A percentile compares a stretch with the other conserved stretches of the same genome.
These are phyloP conservation scores for Fusarium multiceps DNA, from an alignment of 2,329 filamentous ascomycete genomes.

Conservation along the genomic window DNA sequence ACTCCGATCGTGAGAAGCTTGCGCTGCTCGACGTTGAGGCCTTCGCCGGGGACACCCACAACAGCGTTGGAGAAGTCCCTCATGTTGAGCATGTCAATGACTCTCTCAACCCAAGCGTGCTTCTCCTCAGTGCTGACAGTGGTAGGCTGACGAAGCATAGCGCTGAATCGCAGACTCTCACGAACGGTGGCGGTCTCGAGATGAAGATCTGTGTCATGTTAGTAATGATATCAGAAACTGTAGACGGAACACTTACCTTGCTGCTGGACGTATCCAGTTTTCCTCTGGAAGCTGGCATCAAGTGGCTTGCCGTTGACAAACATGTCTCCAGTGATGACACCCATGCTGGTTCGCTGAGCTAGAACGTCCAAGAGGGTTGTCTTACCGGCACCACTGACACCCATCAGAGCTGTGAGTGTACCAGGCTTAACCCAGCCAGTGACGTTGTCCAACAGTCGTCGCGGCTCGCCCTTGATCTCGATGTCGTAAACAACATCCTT, in stretches of 20 bases:
- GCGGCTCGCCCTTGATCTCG: constrained; percentile 77
- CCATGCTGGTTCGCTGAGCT: constrained; percentile 65
- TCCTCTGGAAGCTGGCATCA: constrained; percentile 69
- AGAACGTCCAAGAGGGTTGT: constrained; percentile 58
- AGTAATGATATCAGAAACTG: not conserved
- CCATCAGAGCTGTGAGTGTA: constrained; percentile 83
- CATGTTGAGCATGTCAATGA: constrained; percentile 75
- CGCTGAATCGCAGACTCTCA: constrained; percentile 66
- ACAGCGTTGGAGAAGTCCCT: constrained; percentile 73
- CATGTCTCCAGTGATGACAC: constrained; percentile 74
- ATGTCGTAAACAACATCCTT: constrained; percentile 76
- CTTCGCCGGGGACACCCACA: constrained; percentile 71
- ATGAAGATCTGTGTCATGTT: constrained; percentile 60
- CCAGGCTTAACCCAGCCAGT: constrained; percentile 92
- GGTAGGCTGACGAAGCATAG: constrained; percentile 67
- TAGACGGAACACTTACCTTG: constrained; percentile 56
- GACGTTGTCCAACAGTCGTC: constrained; percentile 81
- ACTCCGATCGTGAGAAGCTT: constrained; percentile 73
- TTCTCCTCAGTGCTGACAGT: constrained; percentile 67
- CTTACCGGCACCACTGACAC: constrained; percentile 63
- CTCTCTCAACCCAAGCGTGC: constrained; percentile 70
- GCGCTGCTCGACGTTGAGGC: constrained; percentile 70
- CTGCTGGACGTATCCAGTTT: constrained; percentile 75
- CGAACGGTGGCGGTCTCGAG: constrained; percentile 66
- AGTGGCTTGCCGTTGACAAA: constrained; percentile 70